These are phyloP conservation scores for Saccharomyces hybrid DNA, from an alignment of 1,139 yeast genomes.

Conservation along the genomic window DNA sequence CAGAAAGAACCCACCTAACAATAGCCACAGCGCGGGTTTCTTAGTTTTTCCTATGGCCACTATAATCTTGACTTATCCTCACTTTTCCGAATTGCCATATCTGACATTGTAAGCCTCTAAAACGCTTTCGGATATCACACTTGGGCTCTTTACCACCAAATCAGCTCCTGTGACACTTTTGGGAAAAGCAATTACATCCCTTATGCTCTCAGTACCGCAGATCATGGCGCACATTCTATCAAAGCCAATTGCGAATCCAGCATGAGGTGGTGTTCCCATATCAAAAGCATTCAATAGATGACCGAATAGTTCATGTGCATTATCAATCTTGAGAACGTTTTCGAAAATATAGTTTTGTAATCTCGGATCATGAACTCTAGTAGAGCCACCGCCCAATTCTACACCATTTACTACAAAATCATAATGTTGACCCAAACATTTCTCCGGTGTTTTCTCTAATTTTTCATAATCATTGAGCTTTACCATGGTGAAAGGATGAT, in stretches of 20 bases:
- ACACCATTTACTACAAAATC: slow-evolving; percentile 92
- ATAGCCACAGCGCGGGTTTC: too few species aligned
- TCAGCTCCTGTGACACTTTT: slow-evolving; percentile 86
- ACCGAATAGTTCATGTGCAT: slow-evolving; percentile 64
- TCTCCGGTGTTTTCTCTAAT: slow-evolving; percentile 49
- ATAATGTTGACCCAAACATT: slow-evolving; percentile 85
- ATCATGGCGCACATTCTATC: slow-evolving; percentile 92
- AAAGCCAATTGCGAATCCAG: slow-evolving; percentile 92
- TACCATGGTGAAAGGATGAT: slow-evolving; percentile 96
- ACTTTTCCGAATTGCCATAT: slow-evolving; percentile 3
- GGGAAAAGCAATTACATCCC: slow-evolving; percentile 96
- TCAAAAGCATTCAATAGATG: slow-evolving; percentile 75
- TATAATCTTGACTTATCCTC: background rate
- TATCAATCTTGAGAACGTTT: slow-evolving; percentile 44
- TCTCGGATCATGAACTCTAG: slow-evolving; percentile 83
- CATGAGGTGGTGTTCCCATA: slow-evolving; percentile 98
- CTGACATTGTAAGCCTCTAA: slow-evolving; percentile 45
- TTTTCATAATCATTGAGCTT: slow-evolving; percentile 56
- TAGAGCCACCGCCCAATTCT: slow-evolving; percentile 95
- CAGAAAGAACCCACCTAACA: background rate
- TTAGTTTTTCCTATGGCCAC: too few species aligned
- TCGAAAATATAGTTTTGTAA: slow-evolving; percentile 66
- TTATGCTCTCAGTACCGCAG: slow-evolving; percentile 61
- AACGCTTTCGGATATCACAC: slow-evolving; percentile 45
- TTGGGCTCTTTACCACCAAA: slow-evolving; percentile 82